Base-by-base conservation (phyloP, 2,329 filamentous ascomycete genomes). In the Fonsecaea pugnacius region DNA sequence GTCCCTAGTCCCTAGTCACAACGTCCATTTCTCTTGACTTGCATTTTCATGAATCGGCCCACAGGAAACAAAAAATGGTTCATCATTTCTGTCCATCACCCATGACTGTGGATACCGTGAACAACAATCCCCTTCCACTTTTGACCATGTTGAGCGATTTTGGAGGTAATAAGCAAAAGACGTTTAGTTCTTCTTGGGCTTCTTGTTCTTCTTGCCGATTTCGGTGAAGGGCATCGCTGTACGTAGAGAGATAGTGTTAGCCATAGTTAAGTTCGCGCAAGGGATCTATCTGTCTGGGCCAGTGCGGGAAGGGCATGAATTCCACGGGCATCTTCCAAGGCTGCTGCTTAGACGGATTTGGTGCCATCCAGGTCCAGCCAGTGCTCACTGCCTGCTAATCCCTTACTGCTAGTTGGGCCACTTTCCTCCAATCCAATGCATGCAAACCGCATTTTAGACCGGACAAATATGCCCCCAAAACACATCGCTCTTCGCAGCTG, bases 181-280 rank as follows among this genome's bases (percentile, higher is more conserved):
- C 2, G 2, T 65, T 62, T 64, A 70, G 35, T 59, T 63, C 70
- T 72, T 72, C 67, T 71, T 71, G 48, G 68, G 32, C 64, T 72
- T 72, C 70, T 72, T 72, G 61, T 64, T 68, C 66, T 70, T 72
- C 66, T 68, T 71, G 63, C 65, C 62, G 59, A 72, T 65, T 38
- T 72, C 71, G 33, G 65, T 61, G 60, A 71, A 68, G 9, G 67
- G 65, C 62, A 72, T 63, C 9, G 62, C 70, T 72, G 56, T 56
- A 46, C 7, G 36, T 53, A 56, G 7, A 21, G 16, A 55, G 4
- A 27, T 54, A 66, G 57, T 66, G 68, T 64, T 58, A 51, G 33
- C 16, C 27, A n/a, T 2, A 5, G 16, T 9, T 8, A 27, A 53
- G 33, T 53, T 30, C 27, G 12, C n/a, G 12, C 12, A 35, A 18